These are phyloP conservation scores for Trichosporon sp. DNA, from an alignment of 1,284 basidiomycete genomes.

Conservation along the genomic window DNA sequence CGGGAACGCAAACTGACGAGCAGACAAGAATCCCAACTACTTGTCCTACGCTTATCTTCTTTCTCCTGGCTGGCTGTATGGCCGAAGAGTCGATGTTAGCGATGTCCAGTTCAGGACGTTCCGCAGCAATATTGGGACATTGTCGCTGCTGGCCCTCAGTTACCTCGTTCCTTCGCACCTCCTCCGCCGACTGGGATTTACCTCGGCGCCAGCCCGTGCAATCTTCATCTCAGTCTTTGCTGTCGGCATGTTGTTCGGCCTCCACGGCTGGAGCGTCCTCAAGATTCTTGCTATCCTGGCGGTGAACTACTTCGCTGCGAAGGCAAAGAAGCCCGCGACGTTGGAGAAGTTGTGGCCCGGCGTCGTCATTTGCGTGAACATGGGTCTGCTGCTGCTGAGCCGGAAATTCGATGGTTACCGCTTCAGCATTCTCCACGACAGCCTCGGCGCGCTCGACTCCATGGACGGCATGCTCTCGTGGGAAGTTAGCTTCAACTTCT, in stretches of 20 bases:
- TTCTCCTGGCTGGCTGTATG: slow-evolving; percentile 62
- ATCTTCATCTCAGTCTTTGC: slow-evolving; percentile 63
- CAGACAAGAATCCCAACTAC: slow-evolving; percentile 69
- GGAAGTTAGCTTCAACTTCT: slow-evolving; percentile 95
- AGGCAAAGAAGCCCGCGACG: slow-evolving; percentile 50
- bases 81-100: slow-evolving; percentile 70
- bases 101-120: slow-evolving; percentile 83
- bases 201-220: slow-evolving; percentile 23
- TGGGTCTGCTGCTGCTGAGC: slow-evolving; percentile 72
- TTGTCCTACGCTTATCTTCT: slow-evolving; percentile 65
- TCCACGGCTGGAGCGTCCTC: slow-evolving; percentile 84
- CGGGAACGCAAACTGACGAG: not conserved
- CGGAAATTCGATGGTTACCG: slow-evolving; percentile 76
- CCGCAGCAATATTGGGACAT: slow-evolving; percentile 69
- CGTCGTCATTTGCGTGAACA: slow-evolving; percentile 68
- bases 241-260: slow-evolving; percentile 67
- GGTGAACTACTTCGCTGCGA: slow-evolving; percentile 71
- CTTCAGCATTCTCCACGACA: slow-evolving; percentile 65
- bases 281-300: slow-evolving; percentile 76
- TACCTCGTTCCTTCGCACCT: slow-evolving; percentile 55
- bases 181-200: slow-evolving; percentile 14
- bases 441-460: slow-evolving; percentile 65
- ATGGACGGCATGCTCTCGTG: slow-evolving; percentile 73
- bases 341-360: slow-evolving; percentile 42
- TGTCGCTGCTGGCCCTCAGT: slow-evolving; percentile 62